Percentiles rank a stretch among this genome's conserved stretches.
Evolutionary conservation across 495 filamentous ascomycete species (phyloP).

Genomic region (Hyaloscypha bicolor): DNA sequence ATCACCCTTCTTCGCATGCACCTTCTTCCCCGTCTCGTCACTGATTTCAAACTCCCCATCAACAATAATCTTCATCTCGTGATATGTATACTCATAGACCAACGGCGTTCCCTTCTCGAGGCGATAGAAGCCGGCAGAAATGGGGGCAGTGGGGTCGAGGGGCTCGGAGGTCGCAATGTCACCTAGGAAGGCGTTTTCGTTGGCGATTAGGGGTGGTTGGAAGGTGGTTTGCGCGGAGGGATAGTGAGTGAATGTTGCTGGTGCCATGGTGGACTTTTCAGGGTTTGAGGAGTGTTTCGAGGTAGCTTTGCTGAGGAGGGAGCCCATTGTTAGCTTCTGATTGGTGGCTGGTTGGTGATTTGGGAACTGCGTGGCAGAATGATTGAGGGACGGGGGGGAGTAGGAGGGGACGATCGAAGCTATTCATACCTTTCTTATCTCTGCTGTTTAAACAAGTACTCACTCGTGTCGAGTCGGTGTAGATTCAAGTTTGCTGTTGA

Average conservation of each 20-base stretch:
- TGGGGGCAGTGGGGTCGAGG: slow-evolving; percentile 62
- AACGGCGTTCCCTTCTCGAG: slow-evolving; percentile 74
- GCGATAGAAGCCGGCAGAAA: slow-evolving; percentile 72
- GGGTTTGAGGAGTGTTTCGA: slow-evolving; percentile 1
- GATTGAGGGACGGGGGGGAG: neutral
- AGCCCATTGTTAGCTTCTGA: slow-evolving; percentile 16
- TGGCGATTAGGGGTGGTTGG: slow-evolving; percentile 71
- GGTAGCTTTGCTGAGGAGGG: slow-evolving; percentile 11
- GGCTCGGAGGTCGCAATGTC: slow-evolving; percentile 60
- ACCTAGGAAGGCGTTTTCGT: slow-evolving; percentile 73
- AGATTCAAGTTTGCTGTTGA: neutral
- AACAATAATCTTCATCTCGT: slow-evolving; percentile 79
- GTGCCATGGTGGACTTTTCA: slow-evolving; percentile 19
- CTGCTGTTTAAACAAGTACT: neutral
- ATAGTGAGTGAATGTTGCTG: slow-evolving; percentile 53
- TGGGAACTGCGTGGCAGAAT: neutral
- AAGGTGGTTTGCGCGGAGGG: slow-evolving; percentile 62
- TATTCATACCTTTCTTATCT: slow-evolving; percentile 18
- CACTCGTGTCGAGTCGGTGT: neutral
- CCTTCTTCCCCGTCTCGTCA: slow-evolving; percentile 70
- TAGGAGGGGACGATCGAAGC: neutral
- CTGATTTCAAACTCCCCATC: slow-evolving; percentile 76
- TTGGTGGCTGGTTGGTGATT: neutral
- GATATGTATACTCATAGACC: slow-evolving; percentile 74
- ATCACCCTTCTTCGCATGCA: slow-evolving; percentile 68